Base-by-base conservation (phyloP, 108 stramenopile genomes). In the Cylindrotheca closterium region DNA sequence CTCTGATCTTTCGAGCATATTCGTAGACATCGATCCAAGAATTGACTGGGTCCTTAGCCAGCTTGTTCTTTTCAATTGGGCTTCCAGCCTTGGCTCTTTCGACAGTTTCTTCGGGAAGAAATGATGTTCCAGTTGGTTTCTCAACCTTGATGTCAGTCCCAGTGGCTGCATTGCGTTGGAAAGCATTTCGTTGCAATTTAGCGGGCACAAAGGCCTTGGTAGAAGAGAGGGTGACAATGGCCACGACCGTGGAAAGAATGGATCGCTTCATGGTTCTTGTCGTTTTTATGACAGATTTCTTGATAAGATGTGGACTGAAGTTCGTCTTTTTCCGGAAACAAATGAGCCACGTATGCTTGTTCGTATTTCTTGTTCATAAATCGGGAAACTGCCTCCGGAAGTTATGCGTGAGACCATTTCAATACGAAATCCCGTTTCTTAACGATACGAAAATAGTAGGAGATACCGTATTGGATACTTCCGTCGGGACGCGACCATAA, bases 21-120 rank as follows among this genome's bases (percentile, higher is more conserved):
- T 92, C 91, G 60, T 93, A 89, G 4, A 95, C 77, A 60, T 95
- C 94, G 25, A 88, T 80, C 72, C 84, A 93, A 8, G 94, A 89
- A 12, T 76, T 67, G 28, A 86, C 88, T 4, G 68, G 77, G 75
- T 96, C 94, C 58, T 92, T 93, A 2, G 68, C 77, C 26, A 91
- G 57, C 60, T 96, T 96, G 19, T 71, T 73, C 70, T 96, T 89
- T 63, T 92, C 91, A 55, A 87, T 86, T 15, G 83, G 83, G 58
- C 60, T 87, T 50, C 91, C 88, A 0, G n/a, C 50, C 10, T 79
- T 53, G 27, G 80, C 84, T 24, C 84, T 82, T 58, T 84, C 84
- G 19, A 88, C 34, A 18, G 86, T 68, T 31, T 92, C 91, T 50
- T 74, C 64, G 1, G 91, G 84, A 30, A 92, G 79, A 50, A 89